phyloP scores from a whole-genome alignment of 768 basidiomycete species.

The Leccinellum albellum region DNA sequence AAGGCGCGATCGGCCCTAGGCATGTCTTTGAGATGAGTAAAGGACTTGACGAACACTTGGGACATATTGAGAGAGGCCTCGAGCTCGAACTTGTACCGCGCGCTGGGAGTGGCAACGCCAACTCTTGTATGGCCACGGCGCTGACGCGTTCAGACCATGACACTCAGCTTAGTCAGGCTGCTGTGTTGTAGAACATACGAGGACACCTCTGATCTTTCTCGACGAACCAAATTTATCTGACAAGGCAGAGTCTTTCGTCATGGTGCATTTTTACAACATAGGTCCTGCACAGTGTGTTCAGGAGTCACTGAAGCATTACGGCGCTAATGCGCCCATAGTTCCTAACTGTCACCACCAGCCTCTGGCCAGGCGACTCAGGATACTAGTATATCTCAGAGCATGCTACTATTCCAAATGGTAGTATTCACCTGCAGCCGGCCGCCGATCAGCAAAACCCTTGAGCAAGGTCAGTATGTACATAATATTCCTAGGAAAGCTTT shows the following conservation, averaged over 20 bases:
- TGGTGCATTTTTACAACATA: not conserved
- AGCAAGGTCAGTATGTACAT: too few species aligned
- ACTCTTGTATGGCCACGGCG: not conserved
- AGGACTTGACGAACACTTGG: slow-evolving; percentile 58
- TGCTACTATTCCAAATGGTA: not conserved
- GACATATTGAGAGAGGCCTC: slow-evolving; percentile 37
- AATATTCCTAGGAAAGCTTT: not conserved
- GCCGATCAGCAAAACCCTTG: not conserved
- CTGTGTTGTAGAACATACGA: not conserved
- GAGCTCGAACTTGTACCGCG: not conserved
- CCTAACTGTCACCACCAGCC: not conserved
- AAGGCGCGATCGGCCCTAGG: slow-evolving; percentile 69
- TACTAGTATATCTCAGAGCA: not conserved
- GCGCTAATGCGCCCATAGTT: too few species aligned
- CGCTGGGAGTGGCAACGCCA: not conserved
- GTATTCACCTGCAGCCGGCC: not conserved
- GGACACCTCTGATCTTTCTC: too few species aligned
- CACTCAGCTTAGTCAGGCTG: slow-evolving; percentile 12
- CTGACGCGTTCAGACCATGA: slow-evolving; percentile 6
- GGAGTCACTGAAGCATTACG: not conserved
- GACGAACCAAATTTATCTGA: not conserved
- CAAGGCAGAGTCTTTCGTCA: not conserved
- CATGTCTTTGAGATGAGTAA: slow-evolving; percentile 66
- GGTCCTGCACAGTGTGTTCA: not conserved
- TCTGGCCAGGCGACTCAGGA: not conserved